Evolutionary conservation across 768 basidiomycete species (phyloP), one percentile per base, ranked within the genome.

Genomic region (Pilatotrama ljubarskyi): DNA sequence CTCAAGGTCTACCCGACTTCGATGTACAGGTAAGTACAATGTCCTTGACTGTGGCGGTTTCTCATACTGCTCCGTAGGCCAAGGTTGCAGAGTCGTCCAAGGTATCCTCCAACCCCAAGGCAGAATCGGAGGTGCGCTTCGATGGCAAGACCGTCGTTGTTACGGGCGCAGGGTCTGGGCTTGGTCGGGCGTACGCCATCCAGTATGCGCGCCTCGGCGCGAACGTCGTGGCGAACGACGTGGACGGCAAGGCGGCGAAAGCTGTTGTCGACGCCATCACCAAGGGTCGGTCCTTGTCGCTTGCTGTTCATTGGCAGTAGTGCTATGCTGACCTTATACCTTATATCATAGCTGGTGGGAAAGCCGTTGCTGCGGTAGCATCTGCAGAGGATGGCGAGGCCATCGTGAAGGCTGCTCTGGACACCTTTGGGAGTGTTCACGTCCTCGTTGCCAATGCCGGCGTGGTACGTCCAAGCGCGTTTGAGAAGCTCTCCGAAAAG

Each of bases 141-240:
- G 90, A 92, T 60, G 90, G 86, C 15, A 88, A 98, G 77, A 96
- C 94, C 11, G 91, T 91, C 59, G 86, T 99, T 67, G 82, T 98
- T 66, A 98, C 97, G 2, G 97, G 96, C 38, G 92, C 95, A 7
- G 96, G 96, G 41, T 93, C 90, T 25, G 97, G 96, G 52, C 85
- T 99, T 29, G 97, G 97, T 17, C 87, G 97, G 26, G 84, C 85
- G 1, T 97, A 98, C 70, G 91, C 97, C 0, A 80, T 89, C 42
- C 91, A 98, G 91, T 98, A 90, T 69, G 91, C 83, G 24, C 86
- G 83, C 54, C 85, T 95, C 9, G 96, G 97, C n/a, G 96, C 94
- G 10, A 97, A 97, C 67, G 91, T 99, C 32, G 91, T 98, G 44
- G 85, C 98, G 42, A 99, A 98, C 71, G 97, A 99, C 68, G 88